phyloP scores from a whole-genome alignment of 345 rosid genomes.

The Cardiospermum halicacabum region DNA sequence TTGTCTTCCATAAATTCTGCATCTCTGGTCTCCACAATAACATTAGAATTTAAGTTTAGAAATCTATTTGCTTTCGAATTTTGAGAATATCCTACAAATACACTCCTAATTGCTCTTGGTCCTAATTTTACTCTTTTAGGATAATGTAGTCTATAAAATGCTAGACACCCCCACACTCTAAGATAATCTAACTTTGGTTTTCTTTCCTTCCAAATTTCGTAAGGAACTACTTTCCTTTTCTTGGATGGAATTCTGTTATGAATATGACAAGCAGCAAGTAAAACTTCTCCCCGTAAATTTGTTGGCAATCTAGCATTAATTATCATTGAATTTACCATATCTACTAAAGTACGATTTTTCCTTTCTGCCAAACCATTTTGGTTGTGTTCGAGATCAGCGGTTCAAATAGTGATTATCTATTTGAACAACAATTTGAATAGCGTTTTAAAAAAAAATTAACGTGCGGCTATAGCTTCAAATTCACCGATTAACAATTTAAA shows the following conservation, averaged over 20 bases:
- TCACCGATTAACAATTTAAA: too few relatives aligned
- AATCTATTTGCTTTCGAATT: constrained; percentile 3
- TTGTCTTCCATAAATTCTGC: too few relatives aligned
- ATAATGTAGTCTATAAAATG: not conserved
- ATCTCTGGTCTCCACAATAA: constrained; percentile 7
- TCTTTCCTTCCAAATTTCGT: not conserved
- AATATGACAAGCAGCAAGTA: not conserved
- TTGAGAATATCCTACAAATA: constrained; percentile 3
- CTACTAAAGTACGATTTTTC: not conserved
- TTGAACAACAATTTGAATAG: too few relatives aligned
- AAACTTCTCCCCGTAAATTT: not conserved
- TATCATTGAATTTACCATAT: not conserved
- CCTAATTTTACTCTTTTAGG: constrained; percentile 2
- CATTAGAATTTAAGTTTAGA: constrained; percentile 7
- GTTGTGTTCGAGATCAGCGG: too few relatives aligned
- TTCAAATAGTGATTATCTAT: too few relatives aligned
- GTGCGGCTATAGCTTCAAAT: too few relatives aligned
- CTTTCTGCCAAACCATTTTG: not conserved
- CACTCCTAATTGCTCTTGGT: not conserved
- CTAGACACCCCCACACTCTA: not conserved
- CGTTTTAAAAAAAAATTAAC: too few relatives aligned
- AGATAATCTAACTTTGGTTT: not conserved
- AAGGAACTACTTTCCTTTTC: not conserved
- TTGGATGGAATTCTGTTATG: not conserved
- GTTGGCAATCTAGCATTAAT: not conserved